Percentiles rank a stretch among this genome's conserved stretches.
phyloP scores from a whole-genome alignment of 495 filamentous ascomycete species.

The Elasticomyces elasticus region DNA sequence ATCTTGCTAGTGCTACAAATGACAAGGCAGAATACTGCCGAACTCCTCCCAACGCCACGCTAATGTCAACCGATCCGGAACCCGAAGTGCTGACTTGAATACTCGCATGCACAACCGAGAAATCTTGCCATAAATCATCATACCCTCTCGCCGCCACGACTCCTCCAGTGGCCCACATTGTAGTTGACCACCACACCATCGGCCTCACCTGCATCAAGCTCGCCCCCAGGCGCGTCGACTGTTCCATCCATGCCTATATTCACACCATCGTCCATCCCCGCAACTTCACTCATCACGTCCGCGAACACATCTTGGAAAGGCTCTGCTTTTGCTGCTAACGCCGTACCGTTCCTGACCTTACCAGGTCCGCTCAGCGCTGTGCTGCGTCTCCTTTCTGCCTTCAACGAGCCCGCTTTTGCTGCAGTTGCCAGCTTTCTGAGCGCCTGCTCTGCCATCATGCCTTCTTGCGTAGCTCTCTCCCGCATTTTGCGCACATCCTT shows the following conservation, averaged over 20 bases:
- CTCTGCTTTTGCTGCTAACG: slow-evolving; percentile 7
- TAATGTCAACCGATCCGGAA: no score
- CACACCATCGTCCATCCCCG: not conserved
- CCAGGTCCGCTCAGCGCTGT: slow-evolving; percentile 6
- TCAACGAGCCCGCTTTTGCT: slow-evolving; percentile 29
- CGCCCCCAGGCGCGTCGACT: slow-evolving; percentile 12
- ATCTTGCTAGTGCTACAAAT: not conserved
- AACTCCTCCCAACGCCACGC: slow-evolving; percentile 11
- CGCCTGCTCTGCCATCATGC: slow-evolving; percentile 63
- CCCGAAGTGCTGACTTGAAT: not conserved
- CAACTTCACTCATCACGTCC: slow-evolving; percentile 27
- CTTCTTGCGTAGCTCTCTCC: slow-evolving; percentile 63
- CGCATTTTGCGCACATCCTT: slow-evolving; percentile 61
- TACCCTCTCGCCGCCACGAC: not conserved
- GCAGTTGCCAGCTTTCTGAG: slow-evolving; percentile 53
- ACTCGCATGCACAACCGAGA: not conserved
- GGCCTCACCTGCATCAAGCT: slow-evolving; percentile 8
- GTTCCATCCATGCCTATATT: slow-evolving; percentile 11
- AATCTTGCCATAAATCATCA: not conserved
- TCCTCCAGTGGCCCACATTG: slow-evolving; percentile 29
- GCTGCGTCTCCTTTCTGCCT: slow-evolving; percentile 20
- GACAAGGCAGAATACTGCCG: not conserved
- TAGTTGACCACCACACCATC: slow-evolving; percentile 30
- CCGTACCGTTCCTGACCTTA: slow-evolving; percentile 9
- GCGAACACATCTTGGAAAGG: slow-evolving; percentile 25